Evolutionary conservation across 2,329 filamentous ascomycete genomes (phyloP), one percentile per base, ranked within the genome.

Genomic region (Orbilia javanica): DNA sequence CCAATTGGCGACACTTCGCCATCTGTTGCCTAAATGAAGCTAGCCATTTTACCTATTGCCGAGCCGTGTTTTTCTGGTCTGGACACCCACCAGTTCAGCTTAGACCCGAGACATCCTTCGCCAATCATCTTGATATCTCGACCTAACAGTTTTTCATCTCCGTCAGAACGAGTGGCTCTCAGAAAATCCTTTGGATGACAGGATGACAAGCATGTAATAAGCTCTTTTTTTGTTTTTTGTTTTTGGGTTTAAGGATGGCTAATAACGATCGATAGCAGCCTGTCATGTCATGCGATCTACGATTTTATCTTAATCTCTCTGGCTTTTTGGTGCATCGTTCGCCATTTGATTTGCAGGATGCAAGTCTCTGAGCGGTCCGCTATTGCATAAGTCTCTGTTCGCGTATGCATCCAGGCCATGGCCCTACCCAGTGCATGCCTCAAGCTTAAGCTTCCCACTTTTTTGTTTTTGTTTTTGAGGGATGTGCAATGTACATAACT

Each of bases 331-430:
- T 75, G 63, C 63, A 64, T 63, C 64, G 44, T 62, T 71, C 73
- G 66, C 73, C 73, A 77, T 77, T 71, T 77, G 73, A 71, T 77
- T 77, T 77, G 73, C 73, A 77, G 66, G 73, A 77, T 77, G 73
- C 73, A 77, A 77, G 73, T 77, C 73, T 77, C 73, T 77, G 73
- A 77, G 73, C 73, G 73, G 73, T 77, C 73, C 73, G 73, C 73
- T 77, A 70, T 77, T 77, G 73, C 73, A 77, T 77, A 77, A 77
- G 73, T 77, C 73, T 77, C 73, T 77, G 73, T 71, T 77, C 73
- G 73, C 73, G 73, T 77, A 71, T 77, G 73, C 73, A 77, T 67
- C 73, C 52, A 65, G 73, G 73, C 44, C 66, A 46, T 50, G n/a
- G 42, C 57, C 55, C 67, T 64, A 53, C 55, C 67, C 67, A 71